A percentile compares a stretch with the other conserved stretches of the same genome.
Evolutionary conservation across 371 early-diverging fungal species (phyloP).

Genomic region (Apophysomyces sp.): DNA sequence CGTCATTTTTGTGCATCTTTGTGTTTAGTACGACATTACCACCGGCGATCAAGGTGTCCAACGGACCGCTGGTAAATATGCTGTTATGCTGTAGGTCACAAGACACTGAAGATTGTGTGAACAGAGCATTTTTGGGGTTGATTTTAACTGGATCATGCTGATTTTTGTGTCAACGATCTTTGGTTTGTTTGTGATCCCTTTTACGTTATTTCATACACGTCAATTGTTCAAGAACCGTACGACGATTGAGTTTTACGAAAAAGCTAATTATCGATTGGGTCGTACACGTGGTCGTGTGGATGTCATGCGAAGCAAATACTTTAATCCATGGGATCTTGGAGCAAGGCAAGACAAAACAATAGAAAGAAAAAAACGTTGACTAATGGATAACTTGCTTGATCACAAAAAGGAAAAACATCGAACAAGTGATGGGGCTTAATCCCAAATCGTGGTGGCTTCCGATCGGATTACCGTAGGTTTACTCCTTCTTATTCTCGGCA

Average conservation of each 20-base stretch:
- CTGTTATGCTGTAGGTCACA: neutral
- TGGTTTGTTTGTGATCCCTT: conserved; percentile 56
- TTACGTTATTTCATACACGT: conserved; percentile 55
- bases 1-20: conserved; percentile 49
- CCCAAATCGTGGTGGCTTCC: conserved; percentile 62
- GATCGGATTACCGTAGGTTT: conserved; percentile 47
- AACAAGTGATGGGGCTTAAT: conserved; percentile 56
- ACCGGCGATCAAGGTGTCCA: conserved; percentile 26
- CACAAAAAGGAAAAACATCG: conserved; percentile 41
- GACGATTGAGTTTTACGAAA: conserved; percentile 69
- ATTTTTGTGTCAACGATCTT: conserved; percentile 59
- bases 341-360: conserved; percentile 21
- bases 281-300: conserved; percentile 20
- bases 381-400: neutral
- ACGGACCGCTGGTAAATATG: conserved; percentile 31
- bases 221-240: conserved; percentile 60
- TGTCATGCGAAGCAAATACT: conserved; percentile 43
- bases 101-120: neutral
- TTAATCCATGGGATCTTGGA: conserved; percentile 68
- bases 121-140: conserved; percentile 37
- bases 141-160: conserved; percentile 43
- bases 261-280: conserved; percentile 41
- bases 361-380: neutral
- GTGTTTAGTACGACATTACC: conserved; percentile 44
- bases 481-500: too few relatives aligned